phyloP scores from a whole-genome alignment of 2,329 filamentous ascomycete genomes.

The Arthrobotrys megalospora region DNA sequence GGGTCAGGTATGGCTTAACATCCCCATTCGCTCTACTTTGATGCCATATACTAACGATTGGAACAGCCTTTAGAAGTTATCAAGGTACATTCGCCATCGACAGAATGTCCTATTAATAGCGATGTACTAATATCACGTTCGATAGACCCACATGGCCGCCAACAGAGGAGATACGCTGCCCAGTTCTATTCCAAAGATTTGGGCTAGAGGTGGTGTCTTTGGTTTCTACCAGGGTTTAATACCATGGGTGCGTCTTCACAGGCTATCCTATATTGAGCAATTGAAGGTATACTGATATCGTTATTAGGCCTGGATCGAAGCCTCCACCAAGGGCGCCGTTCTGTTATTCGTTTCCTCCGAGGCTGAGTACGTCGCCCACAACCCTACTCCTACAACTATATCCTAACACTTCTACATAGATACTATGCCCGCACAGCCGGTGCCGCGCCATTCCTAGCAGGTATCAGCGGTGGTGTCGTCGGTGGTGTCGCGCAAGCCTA shows the following conservation, averaged over 20 bases:
- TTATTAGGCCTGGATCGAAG: constrained; percentile 90
- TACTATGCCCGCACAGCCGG: constrained; percentile 89
- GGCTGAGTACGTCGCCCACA: constrained; percentile 75
- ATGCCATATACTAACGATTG: constrained; percentile 63
- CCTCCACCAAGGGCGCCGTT: constrained; percentile 98
- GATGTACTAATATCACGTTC: constrained; percentile 15
- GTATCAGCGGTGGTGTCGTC: constrained; percentile 90
- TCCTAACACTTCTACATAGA: constrained; percentile 51
- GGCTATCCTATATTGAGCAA: neutral
- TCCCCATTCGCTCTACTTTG: neutral
- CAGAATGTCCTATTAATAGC: neutral
- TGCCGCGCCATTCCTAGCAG: constrained; percentile 86
- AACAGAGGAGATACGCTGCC: constrained; percentile 91
- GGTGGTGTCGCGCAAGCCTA: constrained; percentile 98
- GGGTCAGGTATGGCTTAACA: constrained; percentile 73
- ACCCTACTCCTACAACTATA: neutral
- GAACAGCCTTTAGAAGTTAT: constrained; percentile 93
- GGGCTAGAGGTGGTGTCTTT: constrained; percentile 90
- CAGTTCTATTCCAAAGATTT: constrained; percentile 86
- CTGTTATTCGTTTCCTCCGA: constrained; percentile 99
- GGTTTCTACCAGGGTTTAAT: constrained; percentile 99
- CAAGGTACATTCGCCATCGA: constrained; percentile 71
- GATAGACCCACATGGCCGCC: constrained; percentile 93
- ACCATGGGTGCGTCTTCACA: constrained; percentile 76
- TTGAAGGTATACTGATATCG: constrained; percentile 39